Percentiles rank a stretch among this genome's conserved stretches.
Evolutionary conservation across 2,329 filamentous ascomycete species (phyloP).

Genomic region (Aureobasidium sp.): DNA sequence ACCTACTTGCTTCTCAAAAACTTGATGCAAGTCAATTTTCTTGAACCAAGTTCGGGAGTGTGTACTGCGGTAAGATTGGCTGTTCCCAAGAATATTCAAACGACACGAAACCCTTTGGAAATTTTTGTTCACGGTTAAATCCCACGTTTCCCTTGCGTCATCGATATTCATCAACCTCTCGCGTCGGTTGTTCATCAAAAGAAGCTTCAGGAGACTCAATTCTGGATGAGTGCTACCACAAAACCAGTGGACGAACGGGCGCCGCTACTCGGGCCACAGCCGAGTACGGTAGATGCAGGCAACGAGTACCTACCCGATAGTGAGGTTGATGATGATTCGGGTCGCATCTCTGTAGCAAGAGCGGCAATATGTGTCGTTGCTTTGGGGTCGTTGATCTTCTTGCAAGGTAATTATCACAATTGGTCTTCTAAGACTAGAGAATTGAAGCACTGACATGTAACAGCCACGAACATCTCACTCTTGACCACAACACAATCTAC

Average conservation of each 20-base stretch:
- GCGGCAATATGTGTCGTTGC: constrained; percentile 15
- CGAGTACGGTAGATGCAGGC: constrained; percentile 18
- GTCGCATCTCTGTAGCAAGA: constrained; percentile 7
- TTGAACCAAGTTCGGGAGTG: background rate
- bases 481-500: constrained; percentile 72
- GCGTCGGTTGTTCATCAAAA: background rate
- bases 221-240: background rate
- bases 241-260: constrained; percentile 16
- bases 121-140: background rate
- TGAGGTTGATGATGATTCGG: constrained; percentile 8
- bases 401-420: constrained; percentile 18
- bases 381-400: constrained; percentile 26
- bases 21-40: background rate
- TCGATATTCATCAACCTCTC: background rate
- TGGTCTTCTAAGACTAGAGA: too few species aligned
- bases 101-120: background rate
- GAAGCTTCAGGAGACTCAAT: background rate
- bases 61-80: background rate
- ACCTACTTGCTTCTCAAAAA: background rate
- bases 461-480: constrained; percentile 64
- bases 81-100: background rate
- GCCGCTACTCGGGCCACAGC: constrained; percentile 17
- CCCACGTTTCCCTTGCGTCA: constrained; percentile 3
- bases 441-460: background rate
- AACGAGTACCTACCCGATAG: constrained; percentile 10